Percentiles rank a stretch among this genome's conserved stretches.
phyloP scores from a whole-genome alignment of 2,329 filamentous ascomycete species.

The Ophiostoma tasmaniense region DNA sequence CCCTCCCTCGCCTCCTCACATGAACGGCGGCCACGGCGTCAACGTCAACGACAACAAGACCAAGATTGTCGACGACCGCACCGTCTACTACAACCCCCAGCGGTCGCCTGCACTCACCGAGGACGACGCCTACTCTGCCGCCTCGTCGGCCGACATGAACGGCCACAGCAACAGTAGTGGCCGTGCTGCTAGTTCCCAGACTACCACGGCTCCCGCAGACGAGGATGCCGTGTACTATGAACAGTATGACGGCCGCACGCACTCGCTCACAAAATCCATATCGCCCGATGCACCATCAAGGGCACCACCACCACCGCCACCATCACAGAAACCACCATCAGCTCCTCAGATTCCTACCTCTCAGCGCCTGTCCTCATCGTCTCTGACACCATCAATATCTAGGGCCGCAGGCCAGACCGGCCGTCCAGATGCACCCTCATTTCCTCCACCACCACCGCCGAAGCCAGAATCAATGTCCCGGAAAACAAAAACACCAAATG shows the following conservation, averaged over 20 bases:
- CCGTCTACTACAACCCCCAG: slow-evolving; percentile 11
- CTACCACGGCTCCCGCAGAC: slow-evolving; percentile 16
- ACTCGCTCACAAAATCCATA: slow-evolving; percentile 11
- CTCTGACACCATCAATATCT: not conserved
- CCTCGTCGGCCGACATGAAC: slow-evolving; percentile 20
- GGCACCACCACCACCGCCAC: slow-evolving; percentile 10
- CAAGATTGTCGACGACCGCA: slow-evolving; percentile 11
- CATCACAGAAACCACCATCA: not conserved
- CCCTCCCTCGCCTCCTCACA: slow-evolving; percentile 13
- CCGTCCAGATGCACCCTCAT: slow-evolving; percentile 13
- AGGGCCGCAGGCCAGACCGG: not conserved
- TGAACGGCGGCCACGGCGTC: not conserved
- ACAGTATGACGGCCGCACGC: not conserved
- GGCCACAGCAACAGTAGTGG: slow-evolving; percentile 13
- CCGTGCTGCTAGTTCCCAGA: slow-evolving; percentile 18
- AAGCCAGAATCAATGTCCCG: slow-evolving; percentile 10
- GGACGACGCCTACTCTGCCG: slow-evolving; percentile 14
- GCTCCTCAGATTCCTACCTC: not conserved
- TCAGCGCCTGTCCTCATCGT: not conserved
- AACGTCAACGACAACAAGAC: not conserved
- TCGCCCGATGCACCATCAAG: slow-evolving; percentile 6
- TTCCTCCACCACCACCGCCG: slow-evolving; percentile 14
- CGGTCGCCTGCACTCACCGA: slow-evolving; percentile 7
- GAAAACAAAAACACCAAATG: slow-evolving; percentile 10
- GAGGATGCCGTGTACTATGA: not conserved